A percentile compares a stretch with the other conserved stretches of the same genome.
Evolutionary conservation across 2,329 filamentous ascomycete genomes (phyloP).

Genomic region (Septoria linicola): DNA sequence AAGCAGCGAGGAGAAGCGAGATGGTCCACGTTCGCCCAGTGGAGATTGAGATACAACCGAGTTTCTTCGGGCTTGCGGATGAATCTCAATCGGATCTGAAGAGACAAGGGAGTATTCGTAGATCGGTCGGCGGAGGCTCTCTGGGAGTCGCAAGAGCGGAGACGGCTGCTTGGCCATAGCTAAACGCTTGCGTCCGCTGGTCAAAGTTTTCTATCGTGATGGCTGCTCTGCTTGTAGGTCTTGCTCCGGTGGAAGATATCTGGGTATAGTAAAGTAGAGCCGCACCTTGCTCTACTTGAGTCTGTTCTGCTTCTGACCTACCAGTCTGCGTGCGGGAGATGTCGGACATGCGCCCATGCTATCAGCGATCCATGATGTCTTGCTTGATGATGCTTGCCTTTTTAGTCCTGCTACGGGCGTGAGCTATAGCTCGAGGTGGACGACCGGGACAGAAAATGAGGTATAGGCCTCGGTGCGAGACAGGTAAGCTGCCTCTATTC

Average conservation of each 20-base stretch:
- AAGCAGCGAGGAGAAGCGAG: slow-evolving; percentile 16
- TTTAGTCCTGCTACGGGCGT: background rate
- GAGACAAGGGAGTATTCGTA: slow-evolving; percentile 19
- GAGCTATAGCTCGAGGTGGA: background rate
- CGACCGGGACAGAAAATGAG: background rate
- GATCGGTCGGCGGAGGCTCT: slow-evolving; percentile 17
- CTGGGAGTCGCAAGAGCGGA: slow-evolving; percentile 12
- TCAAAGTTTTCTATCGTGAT: too few relatives aligned
- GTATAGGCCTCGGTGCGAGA: background rate
- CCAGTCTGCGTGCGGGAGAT: slow-evolving; percentile 2
- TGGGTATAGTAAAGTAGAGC: too few relatives aligned
- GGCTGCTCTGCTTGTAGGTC: too few relatives aligned
- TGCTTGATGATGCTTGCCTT: background rate
- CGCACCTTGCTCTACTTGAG: background rate
- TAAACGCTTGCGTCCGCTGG: background rate
- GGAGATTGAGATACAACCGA: slow-evolving; percentile 11
- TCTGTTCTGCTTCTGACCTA: background rate
- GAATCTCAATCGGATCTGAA: slow-evolving; percentile 18
- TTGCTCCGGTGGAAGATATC: too few relatives aligned
- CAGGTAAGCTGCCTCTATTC: background rate
- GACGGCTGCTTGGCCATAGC: slow-evolving; percentile 2
- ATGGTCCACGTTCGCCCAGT: background rate
- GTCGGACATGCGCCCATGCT: slow-evolving; percentile 5
- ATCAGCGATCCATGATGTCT: background rate
- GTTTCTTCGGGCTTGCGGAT: slow-evolving; percentile 14